phyloP scores from a whole-genome alignment of 129 eudicot genomes.

The Flaveria sonorensis region DNA sequence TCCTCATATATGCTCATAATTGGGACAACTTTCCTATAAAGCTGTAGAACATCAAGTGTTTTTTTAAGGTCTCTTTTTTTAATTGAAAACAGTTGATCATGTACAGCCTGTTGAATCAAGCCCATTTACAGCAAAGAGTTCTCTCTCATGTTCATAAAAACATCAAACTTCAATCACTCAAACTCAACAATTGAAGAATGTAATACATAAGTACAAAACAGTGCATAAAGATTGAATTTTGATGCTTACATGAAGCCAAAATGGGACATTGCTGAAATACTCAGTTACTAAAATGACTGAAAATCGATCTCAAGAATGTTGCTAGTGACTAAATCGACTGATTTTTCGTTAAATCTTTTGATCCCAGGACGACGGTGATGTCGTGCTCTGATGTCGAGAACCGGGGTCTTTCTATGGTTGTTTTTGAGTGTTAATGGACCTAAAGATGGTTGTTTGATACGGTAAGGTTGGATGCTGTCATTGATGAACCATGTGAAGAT shows the following conservation, averaged over 20 bases:
- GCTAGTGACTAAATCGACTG: constrained; percentile 67
- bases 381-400: constrained; percentile 64
- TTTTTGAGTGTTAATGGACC: constrained; percentile 62
- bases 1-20: not conserved
- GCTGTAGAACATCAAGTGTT: constrained; percentile 5
- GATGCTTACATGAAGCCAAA: constrained; percentile 84
- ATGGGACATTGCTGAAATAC: constrained; percentile 84
- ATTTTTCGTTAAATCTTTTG: constrained; percentile 45
- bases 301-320: constrained; percentile 52
- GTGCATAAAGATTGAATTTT: constrained; percentile 30
- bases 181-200: not conserved
- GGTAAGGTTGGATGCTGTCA: constrained; percentile 51
- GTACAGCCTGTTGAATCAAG: no score
- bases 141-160: constrained; percentile 57
- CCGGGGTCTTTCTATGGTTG: constrained; percentile 63
- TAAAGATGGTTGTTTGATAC: constrained; percentile 55
- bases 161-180: constrained; percentile 7
- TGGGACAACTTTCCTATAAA: constrained; percentile 2
- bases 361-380: constrained; percentile 67
- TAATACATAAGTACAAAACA: not conserved
- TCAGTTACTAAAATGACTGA: constrained; percentile 88
- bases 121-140: constrained; percentile 79
- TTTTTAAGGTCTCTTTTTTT: constrained; percentile 6
- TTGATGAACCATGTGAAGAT: constrained; percentile 46
- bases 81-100: not conserved